phyloP scores from a whole-genome alignment of 495 filamentous ascomycete genomes.

The Xylaria acuta region DNA sequence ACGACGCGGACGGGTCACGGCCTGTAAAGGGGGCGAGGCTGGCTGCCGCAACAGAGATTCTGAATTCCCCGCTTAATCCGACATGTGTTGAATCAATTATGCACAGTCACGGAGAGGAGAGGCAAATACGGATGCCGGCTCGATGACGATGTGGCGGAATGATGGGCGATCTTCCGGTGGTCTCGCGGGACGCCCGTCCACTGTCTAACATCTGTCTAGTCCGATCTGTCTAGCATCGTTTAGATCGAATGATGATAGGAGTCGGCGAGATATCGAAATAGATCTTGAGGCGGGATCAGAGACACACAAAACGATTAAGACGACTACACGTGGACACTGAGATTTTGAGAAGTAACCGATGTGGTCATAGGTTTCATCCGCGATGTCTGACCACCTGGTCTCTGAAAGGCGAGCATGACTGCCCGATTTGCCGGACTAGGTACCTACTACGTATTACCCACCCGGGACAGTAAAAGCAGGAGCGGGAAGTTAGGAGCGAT shows the following conservation, averaged over 20 bases:
- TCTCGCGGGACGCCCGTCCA: not conserved
- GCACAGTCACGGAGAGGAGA: constrained; percentile 1
- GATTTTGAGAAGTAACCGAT: constrained; percentile 32
- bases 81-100: not conserved
- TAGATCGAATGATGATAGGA: not conserved
- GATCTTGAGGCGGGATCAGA: constrained; percentile 8
- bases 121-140: not conserved
- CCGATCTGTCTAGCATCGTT: constrained; percentile 15
- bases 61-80: not conserved
- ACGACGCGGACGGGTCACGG: not conserved
- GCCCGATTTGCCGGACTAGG: constrained; percentile 36
- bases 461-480: not conserved
- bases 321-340: constrained; percentile 26
- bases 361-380: constrained; percentile 36
- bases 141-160: not conserved
- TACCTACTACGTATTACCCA: constrained; percentile 33
- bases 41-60: not conserved
- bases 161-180: not conserved
- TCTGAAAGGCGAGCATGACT: constrained; percentile 26
- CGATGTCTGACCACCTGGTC: constrained; percentile 37
- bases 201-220: not conserved
- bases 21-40: not conserved
- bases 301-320: not conserved
- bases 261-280: constrained; percentile 6
- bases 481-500: not conserved